Evolutionary conservation across 352 stramenopile species (phyloP).

Genomic region (Pythium sukuiense): DNA sequence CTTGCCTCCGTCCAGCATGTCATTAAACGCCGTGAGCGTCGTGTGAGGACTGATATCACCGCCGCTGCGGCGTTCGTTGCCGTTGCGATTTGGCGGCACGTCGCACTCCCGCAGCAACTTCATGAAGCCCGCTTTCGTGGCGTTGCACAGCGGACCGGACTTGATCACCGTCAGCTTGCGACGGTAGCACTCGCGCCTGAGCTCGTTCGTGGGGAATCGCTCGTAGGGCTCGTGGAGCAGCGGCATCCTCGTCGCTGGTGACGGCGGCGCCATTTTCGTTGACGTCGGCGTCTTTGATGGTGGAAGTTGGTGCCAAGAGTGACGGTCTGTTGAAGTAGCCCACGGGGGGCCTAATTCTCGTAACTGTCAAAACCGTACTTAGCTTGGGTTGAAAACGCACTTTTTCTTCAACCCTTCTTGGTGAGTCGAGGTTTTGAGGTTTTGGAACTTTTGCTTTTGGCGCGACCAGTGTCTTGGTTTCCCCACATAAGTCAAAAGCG

Average conservation of each 20-base stretch:
- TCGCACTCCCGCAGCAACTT: neutral
- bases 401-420: slow-evolving; percentile 9
- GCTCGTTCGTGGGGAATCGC: slow-evolving; percentile 23
- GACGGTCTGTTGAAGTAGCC: neutral
- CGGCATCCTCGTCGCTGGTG: neutral
- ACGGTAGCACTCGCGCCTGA: slow-evolving; percentile 27
- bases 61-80: neutral
- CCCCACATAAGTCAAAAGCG: slow-evolving; percentile 3
- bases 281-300: neutral
- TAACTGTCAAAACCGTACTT: slow-evolving; percentile 10
- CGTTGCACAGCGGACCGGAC: slow-evolving; percentile 23
- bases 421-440: slow-evolving; percentile 21
- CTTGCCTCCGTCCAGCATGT: neutral
- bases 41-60: neutral
- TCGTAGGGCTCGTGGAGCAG: slow-evolving; percentile 22
- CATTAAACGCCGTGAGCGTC: neutral
- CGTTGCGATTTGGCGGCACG: neutral
- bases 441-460: slow-evolving; percentile 3
- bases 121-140: slow-evolving; percentile 29
- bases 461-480: slow-evolving; percentile 7
- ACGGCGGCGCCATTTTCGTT: neutral
- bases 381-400: neutral
- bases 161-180: slow-evolving; percentile 30
- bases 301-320: neutral
- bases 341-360: neutral